Percentiles rank a stretch among this genome's conserved stretches.
Conservation (phyloP, 331 rosid species). For the Malus hybrid region DNA sequence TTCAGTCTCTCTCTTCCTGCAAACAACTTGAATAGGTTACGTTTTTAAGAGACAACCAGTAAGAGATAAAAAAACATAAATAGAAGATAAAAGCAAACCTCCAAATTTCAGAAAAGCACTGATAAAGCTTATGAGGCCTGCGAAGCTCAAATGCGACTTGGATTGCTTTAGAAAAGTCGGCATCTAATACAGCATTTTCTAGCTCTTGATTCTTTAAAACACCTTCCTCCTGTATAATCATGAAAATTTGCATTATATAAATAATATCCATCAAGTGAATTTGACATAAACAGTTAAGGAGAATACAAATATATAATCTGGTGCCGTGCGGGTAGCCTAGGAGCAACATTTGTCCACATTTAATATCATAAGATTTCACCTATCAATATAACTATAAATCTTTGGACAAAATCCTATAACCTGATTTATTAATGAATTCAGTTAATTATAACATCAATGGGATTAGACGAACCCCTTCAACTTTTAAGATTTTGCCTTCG, state of each 20-base stretch:
- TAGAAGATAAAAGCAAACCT: constrained; percentile 33
- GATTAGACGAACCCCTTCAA: background rate
- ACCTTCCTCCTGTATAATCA: constrained; percentile 69
- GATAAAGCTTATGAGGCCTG: constrained; percentile 70
- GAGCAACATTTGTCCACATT: background rate
- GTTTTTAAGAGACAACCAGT: background rate
- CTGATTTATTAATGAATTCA: background rate
- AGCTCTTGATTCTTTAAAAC: constrained; percentile 91
- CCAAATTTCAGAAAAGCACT: constrained; percentile 61
- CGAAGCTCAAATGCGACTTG: constrained; percentile 78
- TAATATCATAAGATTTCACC: background rate
- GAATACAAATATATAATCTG: background rate
- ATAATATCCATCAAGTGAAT: background rate
- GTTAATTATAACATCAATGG: background rate
- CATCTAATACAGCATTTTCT: constrained; percentile 84
- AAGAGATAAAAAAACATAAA: background rate
- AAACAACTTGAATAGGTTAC: constrained; percentile 18
- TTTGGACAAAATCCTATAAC: background rate
- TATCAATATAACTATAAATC: background rate
- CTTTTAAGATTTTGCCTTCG: background rate
- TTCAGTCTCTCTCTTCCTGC: constrained; percentile 62
- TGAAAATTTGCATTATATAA: background rate
- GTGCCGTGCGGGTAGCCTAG: background rate
- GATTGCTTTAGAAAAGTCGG: constrained; percentile 77
- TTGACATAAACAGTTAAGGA: background rate